Base-by-base conservation (phyloP, 2,329 filamentous ascomycete species). In the Gliomastix tumulicola region DNA sequence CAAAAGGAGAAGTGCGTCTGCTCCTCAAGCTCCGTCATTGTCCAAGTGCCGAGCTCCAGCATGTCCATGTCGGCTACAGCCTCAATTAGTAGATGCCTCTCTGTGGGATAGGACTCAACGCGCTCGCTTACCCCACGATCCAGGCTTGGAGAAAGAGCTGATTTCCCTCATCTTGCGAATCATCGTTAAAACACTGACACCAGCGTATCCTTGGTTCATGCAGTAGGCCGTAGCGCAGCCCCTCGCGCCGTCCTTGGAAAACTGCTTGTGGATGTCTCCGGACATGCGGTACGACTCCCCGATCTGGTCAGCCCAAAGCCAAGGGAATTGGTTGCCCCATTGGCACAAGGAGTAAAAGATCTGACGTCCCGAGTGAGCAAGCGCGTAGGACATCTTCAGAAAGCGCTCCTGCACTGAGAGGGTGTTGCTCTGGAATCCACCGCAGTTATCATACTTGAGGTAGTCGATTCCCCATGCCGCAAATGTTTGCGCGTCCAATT, bases 261-360 rank as follows among this genome's bases (percentile, higher is more conserved):
- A 56, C 25, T 48, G 50, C 38, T 55, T 50, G 21, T 35, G 34
- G 30, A 69, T 69, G 45, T 69, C 65, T 2, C 49, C 56, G 39
- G 56, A 63, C 56, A 64, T 69, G 41, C 59, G 57, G 62, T 59
- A 71, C 18, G 61, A 68, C 38, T 68, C 66, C 3, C 66, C 71
- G 1, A 63, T 68, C 6, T 50, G 44, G 38, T 64, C 64, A 6
- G 65, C 74, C 70, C 72, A 77, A 4, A 49, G 47, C 36, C 65
- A 61, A 4, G 75, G 69, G n/a, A 65, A 56, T 0, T 65, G 69
- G n/a, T 62, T 48, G 5, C 74, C 73, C 71, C 73, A 76, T 21
- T 68, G 60, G 47, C 71, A 77, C 12, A 77, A 53, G 10, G 60
- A 68, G 50, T 68, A 76, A 4, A 69, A 49, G 11, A 76, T 75